Evolutionary conservation across 2,329 filamentous ascomycete genomes (phyloP).

Genomic region (Myriosclerotinia curreyana): DNA sequence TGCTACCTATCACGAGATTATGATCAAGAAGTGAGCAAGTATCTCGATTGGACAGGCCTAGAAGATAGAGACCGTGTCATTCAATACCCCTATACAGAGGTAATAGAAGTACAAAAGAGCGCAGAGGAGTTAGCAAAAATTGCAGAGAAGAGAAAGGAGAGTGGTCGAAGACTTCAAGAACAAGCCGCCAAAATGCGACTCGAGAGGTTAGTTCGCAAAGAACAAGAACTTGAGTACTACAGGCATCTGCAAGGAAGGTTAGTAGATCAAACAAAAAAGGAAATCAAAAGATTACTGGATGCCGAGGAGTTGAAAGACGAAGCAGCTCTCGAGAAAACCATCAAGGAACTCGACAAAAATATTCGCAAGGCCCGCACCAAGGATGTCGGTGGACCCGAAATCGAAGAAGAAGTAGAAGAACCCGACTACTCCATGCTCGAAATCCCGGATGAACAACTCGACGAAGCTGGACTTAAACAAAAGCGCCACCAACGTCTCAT

Average conservation of each 20-base stretch:
- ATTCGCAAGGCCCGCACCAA: conserved; percentile 90
- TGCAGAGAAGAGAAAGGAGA: conserved; percentile 93
- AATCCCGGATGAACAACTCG: conserved; percentile 84
- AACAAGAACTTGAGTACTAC: conserved; percentile 93
- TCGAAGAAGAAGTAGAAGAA: conserved; percentile 74
- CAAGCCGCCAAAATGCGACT: conserved; percentile 97
- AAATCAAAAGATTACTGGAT: conserved; percentile 80
- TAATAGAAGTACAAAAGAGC: conserved; percentile 84
- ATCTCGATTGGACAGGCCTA: conserved; percentile 86
- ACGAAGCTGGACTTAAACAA: conserved; percentile 85
- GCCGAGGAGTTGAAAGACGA: conserved; percentile 92
- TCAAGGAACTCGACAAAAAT: conserved; percentile 86
- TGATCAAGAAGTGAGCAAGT: conserved; percentile 69
- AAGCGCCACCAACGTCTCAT: conserved; percentile 90
- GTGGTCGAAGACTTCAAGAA: conserved; percentile 84
- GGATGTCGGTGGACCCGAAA: conserved; percentile 78
- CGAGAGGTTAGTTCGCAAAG: conserved; percentile 92
- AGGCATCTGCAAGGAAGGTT: conserved; percentile 74
- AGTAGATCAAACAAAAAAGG: conserved; percentile 81
- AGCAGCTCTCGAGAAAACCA: conserved; percentile 73
- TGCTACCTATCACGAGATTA: conserved; percentile 87
- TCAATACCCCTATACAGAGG: conserved; percentile 91
- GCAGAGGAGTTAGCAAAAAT: conserved; percentile 89
- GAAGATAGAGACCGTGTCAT: conserved; percentile 87
- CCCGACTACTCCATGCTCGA: conserved; percentile 88